phyloP scores from a whole-genome alignment of 208 protist genomes.

The Wallacemonas sp. region DNA sequence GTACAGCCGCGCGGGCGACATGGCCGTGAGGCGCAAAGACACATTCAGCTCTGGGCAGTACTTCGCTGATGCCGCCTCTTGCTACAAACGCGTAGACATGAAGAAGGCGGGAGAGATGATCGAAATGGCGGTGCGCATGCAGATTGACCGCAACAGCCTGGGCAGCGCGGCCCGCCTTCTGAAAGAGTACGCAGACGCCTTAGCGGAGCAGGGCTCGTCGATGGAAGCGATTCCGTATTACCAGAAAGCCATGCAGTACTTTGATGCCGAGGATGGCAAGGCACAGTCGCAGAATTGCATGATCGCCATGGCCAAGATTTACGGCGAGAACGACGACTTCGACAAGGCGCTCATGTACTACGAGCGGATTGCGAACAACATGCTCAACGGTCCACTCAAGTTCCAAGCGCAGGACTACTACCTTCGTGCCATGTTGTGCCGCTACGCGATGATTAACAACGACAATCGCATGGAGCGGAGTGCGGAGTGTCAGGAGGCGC shows the following conservation, averaged over 20 bases:
- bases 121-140: conserved; percentile 56
- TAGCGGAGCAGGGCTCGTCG: conserved; percentile 46
- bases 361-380: conserved; percentile 65
- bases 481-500: conserved; percentile 64
- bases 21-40: conserved; percentile 65
- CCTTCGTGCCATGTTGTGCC: conserved; percentile 78
- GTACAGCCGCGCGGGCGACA: conserved; percentile 66
- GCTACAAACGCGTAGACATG: conserved; percentile 63
- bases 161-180: conserved; percentile 56
- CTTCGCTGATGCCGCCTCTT: conserved; percentile 60
- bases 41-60: conserved; percentile 21
- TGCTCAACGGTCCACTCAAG: conserved; percentile 76
- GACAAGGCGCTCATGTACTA: conserved; percentile 80
- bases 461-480: conserved; percentile 70
- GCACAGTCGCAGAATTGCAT: conserved; percentile 75
- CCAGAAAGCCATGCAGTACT: conserved; percentile 81
- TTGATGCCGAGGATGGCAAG: conserved; percentile 76
- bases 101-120: conserved; percentile 56
- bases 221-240: conserved; percentile 75
- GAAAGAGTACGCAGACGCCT: conserved; percentile 68
- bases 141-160: conserved; percentile 79
- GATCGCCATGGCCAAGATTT: conserved; percentile 78
- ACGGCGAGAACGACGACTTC: conserved; percentile 73
- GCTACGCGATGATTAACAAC: conserved; percentile 68
- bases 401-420: conserved; percentile 88